Base-by-base conservation (phyloP, 1,284 basidiomycete genomes). In the Ustilago tritici region DNA sequence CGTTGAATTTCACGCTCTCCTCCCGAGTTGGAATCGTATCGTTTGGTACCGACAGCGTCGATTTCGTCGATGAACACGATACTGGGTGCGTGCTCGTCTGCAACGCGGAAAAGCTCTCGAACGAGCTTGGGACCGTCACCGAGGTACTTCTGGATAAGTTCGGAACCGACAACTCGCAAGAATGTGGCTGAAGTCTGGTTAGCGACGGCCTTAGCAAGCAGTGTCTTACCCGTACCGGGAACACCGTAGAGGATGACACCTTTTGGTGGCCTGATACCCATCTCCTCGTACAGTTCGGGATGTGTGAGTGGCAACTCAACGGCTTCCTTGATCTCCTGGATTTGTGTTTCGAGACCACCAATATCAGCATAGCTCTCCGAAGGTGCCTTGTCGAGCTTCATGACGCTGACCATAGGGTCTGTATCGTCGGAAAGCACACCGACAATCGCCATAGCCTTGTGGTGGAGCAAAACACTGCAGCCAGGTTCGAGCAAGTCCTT, bases 281-380 rank as follows among this genome's bases (percentile, higher is more conserved):
- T 98, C 89, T 99, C 96, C 87, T 99, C 96, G 88, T 99, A 99
- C 47, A 99, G 88, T 86, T 99, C 97, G 10, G 97, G 97, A 86
- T 99, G 97, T 17, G 96, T 99, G 55, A 99, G 90, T 0, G 97
- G 97, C 56, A 99, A 90, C 87, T 99, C 97, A 70, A 99, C 96
- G 31, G 96, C 94, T 92, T 99, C 96, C 89, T 99, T 99, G 86
- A 99, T 98, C 88, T 99, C 96, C 87, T 98, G 95, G 82, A 99
- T 99, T 87, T 99, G 97, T 57, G 90, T 89, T 86, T 99, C 97
- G 32, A 99, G 89, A 65, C 96, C 96, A 89, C 97, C 97, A 81
- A 99, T 93, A 85, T 99, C 97, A 41, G 96, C 95, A 87, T 99
- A 99, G 79, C 94, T 97, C 88, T 99, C 97, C 19, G 95, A 96